Evolutionary conservation across 23 red algal species (phyloP).

Genomic region (Gracilaria gracilis): DNA sequence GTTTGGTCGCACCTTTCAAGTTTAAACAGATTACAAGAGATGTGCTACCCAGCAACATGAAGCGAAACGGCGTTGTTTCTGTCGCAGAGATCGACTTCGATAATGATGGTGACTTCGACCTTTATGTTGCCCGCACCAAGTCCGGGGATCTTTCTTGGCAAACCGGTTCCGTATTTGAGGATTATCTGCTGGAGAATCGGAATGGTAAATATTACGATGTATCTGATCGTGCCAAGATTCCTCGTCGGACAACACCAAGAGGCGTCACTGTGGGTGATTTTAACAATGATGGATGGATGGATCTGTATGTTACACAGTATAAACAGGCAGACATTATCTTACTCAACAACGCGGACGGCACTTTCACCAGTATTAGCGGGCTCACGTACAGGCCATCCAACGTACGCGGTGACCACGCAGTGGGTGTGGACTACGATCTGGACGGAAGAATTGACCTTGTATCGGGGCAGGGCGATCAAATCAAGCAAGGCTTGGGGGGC

Average conservation of each 20-base stretch:
- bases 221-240: slow-evolving; percentile 29
- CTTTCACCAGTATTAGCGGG: slow-evolving; percentile 4
- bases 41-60: slow-evolving; percentile 9
- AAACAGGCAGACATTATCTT: slow-evolving; percentile 39
- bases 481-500: slow-evolving; percentile 27
- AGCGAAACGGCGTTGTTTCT: slow-evolving; percentile 32
- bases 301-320: slow-evolving; percentile 57
- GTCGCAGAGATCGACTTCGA: slow-evolving; percentile 79
- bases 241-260: slow-evolving; percentile 24
- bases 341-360: slow-evolving; percentile 66
- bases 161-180: slow-evolving; percentile 4
- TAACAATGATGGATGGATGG: slow-evolving; percentile 81
- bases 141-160: slow-evolving; percentile 48
- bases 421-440: slow-evolving; percentile 61
- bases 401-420: slow-evolving; percentile 33
- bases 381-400: not conserved
- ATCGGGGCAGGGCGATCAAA: slow-evolving; percentile 39
- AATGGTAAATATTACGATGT: slow-evolving; percentile 57
- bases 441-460: slow-evolving; percentile 58
- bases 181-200: slow-evolving; percentile 57
- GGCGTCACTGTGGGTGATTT: slow-evolving; percentile 81
- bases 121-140: slow-evolving; percentile 71
- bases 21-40: slow-evolving; percentile 14
- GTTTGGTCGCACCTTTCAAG: slow-evolving; percentile 24
- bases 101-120: slow-evolving; percentile 80